A percentile compares a stretch with the other conserved stretches of the same genome.
phyloP scores from a whole-genome alignment of 176 grass and related monocot genomes.

The Otatea glauca region DNA sequence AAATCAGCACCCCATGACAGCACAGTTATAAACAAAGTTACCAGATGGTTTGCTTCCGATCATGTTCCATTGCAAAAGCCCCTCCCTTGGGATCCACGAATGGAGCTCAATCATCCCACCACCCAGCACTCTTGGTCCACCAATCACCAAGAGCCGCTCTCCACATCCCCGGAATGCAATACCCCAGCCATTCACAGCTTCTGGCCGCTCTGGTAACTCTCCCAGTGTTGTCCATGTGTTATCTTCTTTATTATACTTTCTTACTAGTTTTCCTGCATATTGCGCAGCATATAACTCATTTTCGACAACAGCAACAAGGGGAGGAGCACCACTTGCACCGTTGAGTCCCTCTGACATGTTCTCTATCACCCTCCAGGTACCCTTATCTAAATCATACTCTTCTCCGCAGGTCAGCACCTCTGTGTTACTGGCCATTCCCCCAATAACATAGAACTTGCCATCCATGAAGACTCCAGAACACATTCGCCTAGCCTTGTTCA shows the following conservation, averaged over 20 bases:
- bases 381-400: slow-evolving; percentile 81
- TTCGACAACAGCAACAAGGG: slow-evolving; percentile 86
- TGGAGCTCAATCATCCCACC: slow-evolving; percentile 96
- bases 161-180: slow-evolving; percentile 95
- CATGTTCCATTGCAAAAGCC: slow-evolving; percentile 82
- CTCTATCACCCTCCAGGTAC: slow-evolving; percentile 81
- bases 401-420: slow-evolving; percentile 93
- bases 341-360: slow-evolving; percentile 88
- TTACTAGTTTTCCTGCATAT: slow-evolving; percentile 83
- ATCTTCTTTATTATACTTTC: slow-evolving; percentile 75
- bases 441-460: slow-evolving; percentile 90
- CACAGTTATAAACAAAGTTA: slow-evolving; percentile 98
- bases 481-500: slow-evolving; percentile 83
- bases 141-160: slow-evolving; percentile 87
- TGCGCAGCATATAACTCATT: slow-evolving; percentile 88
- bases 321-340: slow-evolving; percentile 82
- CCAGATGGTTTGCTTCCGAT: slow-evolving; percentile 82
- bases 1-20: slow-evolving; percentile 96
- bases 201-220: slow-evolving; percentile 82
- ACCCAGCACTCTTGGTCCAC: slow-evolving; percentile 79
- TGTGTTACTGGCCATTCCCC: slow-evolving; percentile 75
- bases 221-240: slow-evolving; percentile 91
- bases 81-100: slow-evolving; percentile 81
- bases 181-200: slow-evolving; percentile 97
- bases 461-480: slow-evolving; percentile 96